These are phyloP conservation scores for Ophiostoma pallidulum DNA, from an alignment of 2,329 filamentous ascomycete genomes.

Conservation along the genomic window DNA sequence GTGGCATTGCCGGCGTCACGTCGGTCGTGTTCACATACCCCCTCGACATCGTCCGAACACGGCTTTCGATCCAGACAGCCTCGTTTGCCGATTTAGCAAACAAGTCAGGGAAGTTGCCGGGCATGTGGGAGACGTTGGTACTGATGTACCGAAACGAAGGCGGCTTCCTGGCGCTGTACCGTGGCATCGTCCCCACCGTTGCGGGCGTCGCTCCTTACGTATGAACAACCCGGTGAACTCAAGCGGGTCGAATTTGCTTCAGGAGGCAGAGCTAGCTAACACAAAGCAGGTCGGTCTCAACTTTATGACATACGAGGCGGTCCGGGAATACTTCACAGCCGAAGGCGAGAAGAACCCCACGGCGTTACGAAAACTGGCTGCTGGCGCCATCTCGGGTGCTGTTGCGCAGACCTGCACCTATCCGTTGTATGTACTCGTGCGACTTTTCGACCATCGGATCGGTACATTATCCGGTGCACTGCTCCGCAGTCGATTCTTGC, in stretches of 20 bases:
- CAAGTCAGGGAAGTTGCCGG: constrained; percentile 61
- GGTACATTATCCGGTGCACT: no score
- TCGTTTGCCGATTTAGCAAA: constrained; percentile 72
- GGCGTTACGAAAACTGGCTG: constrained; percentile 69
- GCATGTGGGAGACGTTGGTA: constrained; percentile 80
- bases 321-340: constrained; percentile 72
- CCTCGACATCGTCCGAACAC: constrained; percentile 92
- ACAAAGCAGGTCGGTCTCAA: constrained; percentile 71
- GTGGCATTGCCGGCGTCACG: constrained; percentile 85
- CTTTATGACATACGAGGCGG: constrained; percentile 96
- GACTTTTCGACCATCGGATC: no score
- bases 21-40: constrained; percentile 94
- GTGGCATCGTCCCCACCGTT: constrained; percentile 87
- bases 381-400: constrained; percentile 89
- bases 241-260: background rate
- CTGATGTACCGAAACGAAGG: constrained; percentile 89
- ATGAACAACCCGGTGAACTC: background rate
- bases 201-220: constrained; percentile 94
- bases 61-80: constrained; percentile 94
- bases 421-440: constrained; percentile 89
- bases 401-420: constrained; percentile 98
- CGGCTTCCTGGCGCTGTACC: constrained; percentile 75
- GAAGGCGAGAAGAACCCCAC: constrained; percentile 80
- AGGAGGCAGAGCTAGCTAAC: constrained; percentile 1
- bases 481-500: no score